Evolutionary conservation across 192 early-diverging fungal species (phyloP), one percentile per base, ranked within the genome.

Genomic region (Lobosporangium transversale): DNA sequence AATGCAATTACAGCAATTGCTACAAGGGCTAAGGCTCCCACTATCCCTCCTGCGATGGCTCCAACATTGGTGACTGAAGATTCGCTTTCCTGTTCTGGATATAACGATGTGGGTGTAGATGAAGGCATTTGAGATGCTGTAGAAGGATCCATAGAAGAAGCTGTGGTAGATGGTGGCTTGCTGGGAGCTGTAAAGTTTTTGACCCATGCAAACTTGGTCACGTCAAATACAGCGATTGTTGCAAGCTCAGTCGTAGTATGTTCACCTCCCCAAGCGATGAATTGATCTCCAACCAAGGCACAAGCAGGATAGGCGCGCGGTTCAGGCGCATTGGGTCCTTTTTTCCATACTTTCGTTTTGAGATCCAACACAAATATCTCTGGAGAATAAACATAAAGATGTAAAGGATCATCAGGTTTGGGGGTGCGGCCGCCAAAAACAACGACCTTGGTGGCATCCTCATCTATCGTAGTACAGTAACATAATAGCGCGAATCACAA

Each of bases 241-340:
- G 37, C 7, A 18, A 32, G 18, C 1, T 52, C 58, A 20, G 33
- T 32, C 0, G 32, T 32, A 5, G 32, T 47, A 30, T 70, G 29
- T 10, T 8, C 32, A 1, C 68, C 68, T 26, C 68, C 68, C 68
- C 68, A 70, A 1, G 53, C 44, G 2, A 70, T 20, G 20, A 70
- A 56, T n/a, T 70, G 68, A 43, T 37, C 35, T 0, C 58, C 68
- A 11, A 62, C 68, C 12, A 70, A 62, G 10, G 37, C 26, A 14
- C 68, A 70, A 14, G 58, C 58, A 30, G 40, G 42, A 23, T 70
- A 70, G 17, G 62, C 24, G 32, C 58, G 51, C 20, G 23, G 36
- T 1, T n/a, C 26, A 14, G n/a, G 29, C 9, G 42, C 49, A 23
- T 43, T 40, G 1, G 67, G 67, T 2, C 51, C 67, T 49, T 53